Percentiles rank a stretch among this genome's conserved stretches.
Conservation (phyloP, 2,329 filamentous ascomycete species). For the Aspergillus eucalypticola region DNA sequence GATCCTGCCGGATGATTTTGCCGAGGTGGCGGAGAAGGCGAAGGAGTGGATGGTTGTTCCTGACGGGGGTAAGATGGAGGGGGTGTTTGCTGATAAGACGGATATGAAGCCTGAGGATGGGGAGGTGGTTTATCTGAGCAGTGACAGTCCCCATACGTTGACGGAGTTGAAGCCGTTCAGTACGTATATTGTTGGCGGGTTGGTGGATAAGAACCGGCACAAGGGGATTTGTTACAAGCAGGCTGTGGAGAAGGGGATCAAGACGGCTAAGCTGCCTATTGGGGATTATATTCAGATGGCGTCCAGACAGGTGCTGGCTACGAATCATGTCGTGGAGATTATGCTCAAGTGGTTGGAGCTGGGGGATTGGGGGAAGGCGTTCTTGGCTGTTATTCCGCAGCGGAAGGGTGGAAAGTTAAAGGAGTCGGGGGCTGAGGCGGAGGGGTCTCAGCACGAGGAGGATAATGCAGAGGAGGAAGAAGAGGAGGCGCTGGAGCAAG, state of each 20-base stretch:
- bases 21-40: conserved; percentile 65
- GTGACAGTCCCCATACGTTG: conserved; percentile 85
- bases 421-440: conserved; percentile 12
- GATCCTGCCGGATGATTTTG: conserved; percentile 74
- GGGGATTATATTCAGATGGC: conserved; percentile 93
- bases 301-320: conserved; percentile 80
- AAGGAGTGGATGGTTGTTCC: conserved; percentile 65
- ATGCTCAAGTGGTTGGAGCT: conserved; percentile 91
- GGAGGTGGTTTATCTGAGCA: conserved; percentile 82
- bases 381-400: conserved; percentile 83
- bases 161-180: conserved; percentile 81
- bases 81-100: conserved; percentile 53
- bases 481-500: not conserved
- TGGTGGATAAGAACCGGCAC: conserved; percentile 95
- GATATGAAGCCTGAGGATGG: conserved; percentile 44
- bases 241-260: conserved; percentile 72
- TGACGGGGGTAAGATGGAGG: conserved; percentile 59
- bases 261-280: conserved; percentile 89
- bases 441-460: conserved; percentile 24
- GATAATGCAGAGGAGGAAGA: not conserved
- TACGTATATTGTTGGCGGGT: conserved; percentile 87
- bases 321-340: conserved; percentile 95
- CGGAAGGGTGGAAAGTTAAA: conserved; percentile 78
- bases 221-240: conserved; percentile 90
- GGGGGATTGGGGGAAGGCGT: conserved; percentile 88